phyloP scores from a whole-genome alignment of 495 filamentous ascomycete genomes.

The Penicillium malachiteum region DNA sequence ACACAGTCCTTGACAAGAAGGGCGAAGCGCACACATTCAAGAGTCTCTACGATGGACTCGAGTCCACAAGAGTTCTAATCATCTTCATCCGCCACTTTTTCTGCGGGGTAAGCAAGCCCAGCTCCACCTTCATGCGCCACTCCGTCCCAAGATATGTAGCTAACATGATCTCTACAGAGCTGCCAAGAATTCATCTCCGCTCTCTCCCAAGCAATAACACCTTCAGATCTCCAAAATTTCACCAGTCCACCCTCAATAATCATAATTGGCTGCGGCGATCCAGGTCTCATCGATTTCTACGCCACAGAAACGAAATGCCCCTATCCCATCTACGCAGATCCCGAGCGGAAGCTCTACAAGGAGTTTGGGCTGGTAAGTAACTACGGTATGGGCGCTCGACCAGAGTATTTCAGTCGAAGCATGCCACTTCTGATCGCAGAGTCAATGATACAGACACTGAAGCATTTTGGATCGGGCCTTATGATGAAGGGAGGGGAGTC shows the following conservation, averaged over 20 bases:
- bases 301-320: slow-evolving; percentile 58
- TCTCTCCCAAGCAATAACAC: slow-evolving; percentile 60
- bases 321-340: slow-evolving; percentile 83
- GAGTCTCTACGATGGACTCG: slow-evolving; percentile 61
- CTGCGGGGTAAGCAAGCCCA: slow-evolving; percentile 64
- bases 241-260: slow-evolving; percentile 61
- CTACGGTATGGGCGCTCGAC: slow-evolving; percentile 59
- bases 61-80: slow-evolving; percentile 59
- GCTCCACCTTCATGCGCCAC: not conserved
- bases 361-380: slow-evolving; percentile 67
- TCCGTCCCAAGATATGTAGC: not conserved
- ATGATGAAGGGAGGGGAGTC: slow-evolving; percentile 65
- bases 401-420: slow-evolving; percentile 63
- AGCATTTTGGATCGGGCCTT: slow-evolving; percentile 49
- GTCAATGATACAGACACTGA: slow-evolving; percentile 57
- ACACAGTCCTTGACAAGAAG: slow-evolving; percentile 62
- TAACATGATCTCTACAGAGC: slow-evolving; percentile 50
- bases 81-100: slow-evolving; percentile 90
- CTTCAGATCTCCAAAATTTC: slow-evolving; percentile 43
- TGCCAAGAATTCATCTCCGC: slow-evolving; percentile 63
- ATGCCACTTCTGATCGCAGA: slow-evolving; percentile 43
- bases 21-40: slow-evolving; percentile 65
- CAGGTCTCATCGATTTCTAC: slow-evolving; percentile 70
- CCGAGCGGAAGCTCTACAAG: slow-evolving; percentile 65
- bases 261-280: slow-evolving; percentile 78